phyloP scores from a whole-genome alignment of 192 early-diverging fungal species.

The Dispira parvispora region DNA sequence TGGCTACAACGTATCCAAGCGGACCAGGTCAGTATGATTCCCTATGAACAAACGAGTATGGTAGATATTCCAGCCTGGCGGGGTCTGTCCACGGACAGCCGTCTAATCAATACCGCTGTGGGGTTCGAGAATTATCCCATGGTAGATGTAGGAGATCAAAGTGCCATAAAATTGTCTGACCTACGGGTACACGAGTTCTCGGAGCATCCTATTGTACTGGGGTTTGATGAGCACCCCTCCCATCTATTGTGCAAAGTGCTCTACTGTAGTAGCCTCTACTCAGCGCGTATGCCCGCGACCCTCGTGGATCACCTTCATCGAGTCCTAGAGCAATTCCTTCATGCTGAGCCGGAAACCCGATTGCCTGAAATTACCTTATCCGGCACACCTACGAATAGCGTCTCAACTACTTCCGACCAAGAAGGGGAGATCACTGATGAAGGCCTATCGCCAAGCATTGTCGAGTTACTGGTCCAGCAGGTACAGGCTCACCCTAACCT shows the following conservation, averaged over 20 bases:
- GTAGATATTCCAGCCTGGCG: background rate
- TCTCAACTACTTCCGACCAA: background rate
- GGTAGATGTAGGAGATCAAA: background rate
- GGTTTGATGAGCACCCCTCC: background rate
- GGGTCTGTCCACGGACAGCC: background rate
- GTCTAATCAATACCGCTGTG: background rate
- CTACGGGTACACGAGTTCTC: background rate
- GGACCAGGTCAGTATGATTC: background rate
- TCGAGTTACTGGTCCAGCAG: background rate
- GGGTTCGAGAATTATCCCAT: background rate
- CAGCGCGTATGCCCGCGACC: background rate
- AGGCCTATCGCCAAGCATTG: background rate
- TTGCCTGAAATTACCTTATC: background rate
- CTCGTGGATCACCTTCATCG: background rate
- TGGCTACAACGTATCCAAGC: background rate
- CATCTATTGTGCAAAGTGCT: background rate
- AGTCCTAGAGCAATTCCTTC: background rate
- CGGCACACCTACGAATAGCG: background rate
- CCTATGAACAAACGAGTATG: background rate
- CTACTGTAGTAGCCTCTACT: background rate
- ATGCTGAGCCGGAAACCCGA: background rate
- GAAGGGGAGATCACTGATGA: background rate
- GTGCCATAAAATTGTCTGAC: background rate
- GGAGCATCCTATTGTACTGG: background rate
- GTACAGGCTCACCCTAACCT: background rate